Base-by-base conservation (phyloP, 805 yeast genomes). In the Ogataea neopini region DNA sequence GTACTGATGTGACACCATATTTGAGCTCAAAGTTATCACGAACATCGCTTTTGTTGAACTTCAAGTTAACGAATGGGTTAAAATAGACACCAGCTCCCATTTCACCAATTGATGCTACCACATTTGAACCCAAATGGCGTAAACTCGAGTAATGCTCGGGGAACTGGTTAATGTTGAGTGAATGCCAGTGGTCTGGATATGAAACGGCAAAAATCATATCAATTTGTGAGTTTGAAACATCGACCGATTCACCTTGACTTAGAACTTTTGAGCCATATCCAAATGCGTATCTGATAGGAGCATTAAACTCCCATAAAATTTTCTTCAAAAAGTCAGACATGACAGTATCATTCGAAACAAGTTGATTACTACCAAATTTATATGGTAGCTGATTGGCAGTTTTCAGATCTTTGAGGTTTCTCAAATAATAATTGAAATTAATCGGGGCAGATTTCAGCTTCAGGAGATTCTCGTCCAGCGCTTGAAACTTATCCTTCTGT, bases 261-360 rank as follows among this genome's bases (percentile, higher is more conserved):
- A 94, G 87, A 1, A 94, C 96, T 4, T 96, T 96, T 6, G 96
- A 86, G 2, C 99, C 99, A 66, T 92, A 92, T 0, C 97, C 99
- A 67, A 92, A 87, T 1, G 96, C 84, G 58, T 80, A 86, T 45
- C 81, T 71, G 11, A 89, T 78, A 0, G 94, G 91, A 1, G 92
- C 85, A 35, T 80, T 70, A 65, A 88, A 88, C 39, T 73, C 69
- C 66, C 77, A 66, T 32, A 84, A 58, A 2, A 86, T 74, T 2
- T 72, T 63, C 14, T 73, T 63, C 23, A 88, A 67, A 7, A 75
- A 71, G 8, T 63, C 64, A 30, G 78, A 72, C 52, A 74, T 56
- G 13, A 67, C 61, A 1, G 57, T 47, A 41, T 75, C 78, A 3
- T 79, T 70, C 1, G 70, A 59, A 9, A 82, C 66, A 22, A 75